Evolutionary conservation across 1,139 yeast genomes (phyloP).

Genomic region (Kurtzmaniella quercitrusa): DNA sequence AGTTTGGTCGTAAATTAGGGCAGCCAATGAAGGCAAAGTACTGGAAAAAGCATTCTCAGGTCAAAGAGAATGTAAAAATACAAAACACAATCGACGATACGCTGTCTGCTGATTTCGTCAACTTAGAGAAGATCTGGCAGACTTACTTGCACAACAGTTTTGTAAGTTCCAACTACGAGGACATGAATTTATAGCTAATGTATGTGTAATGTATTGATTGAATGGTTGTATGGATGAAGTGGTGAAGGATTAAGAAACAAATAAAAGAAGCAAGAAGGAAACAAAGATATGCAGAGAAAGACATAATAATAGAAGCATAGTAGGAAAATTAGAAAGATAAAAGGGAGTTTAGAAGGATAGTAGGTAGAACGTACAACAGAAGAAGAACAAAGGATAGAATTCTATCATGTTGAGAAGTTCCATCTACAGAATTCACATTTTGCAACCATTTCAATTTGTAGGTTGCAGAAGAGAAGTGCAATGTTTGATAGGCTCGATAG

Average conservation of each 20-base stretch:
- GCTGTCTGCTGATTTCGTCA: conserved; percentile 8
- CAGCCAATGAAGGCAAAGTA: conserved; percentile 22
- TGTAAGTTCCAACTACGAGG: conserved; percentile 60
- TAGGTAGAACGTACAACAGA: too few relatives aligned
- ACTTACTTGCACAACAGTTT: conserved; percentile 50
- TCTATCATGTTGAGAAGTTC: too few relatives aligned
- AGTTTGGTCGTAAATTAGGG: conserved; percentile 52
- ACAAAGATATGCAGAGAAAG: too few relatives aligned
- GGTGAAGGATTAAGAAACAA: not conserved
- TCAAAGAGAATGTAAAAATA: conserved; percentile 7
- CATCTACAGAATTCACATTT: too few relatives aligned
- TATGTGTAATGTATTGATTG: not conserved
- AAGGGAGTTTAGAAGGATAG: too few relatives aligned
- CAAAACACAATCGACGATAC: too few relatives aligned
- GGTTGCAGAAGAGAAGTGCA: too few relatives aligned
- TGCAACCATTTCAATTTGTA: too few relatives aligned
- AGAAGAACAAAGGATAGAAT: too few relatives aligned
- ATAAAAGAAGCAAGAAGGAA: not conserved
- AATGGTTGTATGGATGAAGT: not conserved
- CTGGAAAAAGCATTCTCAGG: conserved; percentile 1
- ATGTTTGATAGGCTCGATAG: too few relatives aligned
- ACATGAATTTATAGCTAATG: conserved; percentile 22
- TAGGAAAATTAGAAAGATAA: too few relatives aligned
- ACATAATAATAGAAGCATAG: too few relatives aligned
- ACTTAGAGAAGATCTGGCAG: conserved; percentile 37